Conservation (phyloP, 2,329 filamentous ascomycete genomes). For the Sphaerulina populicola region DNA sequence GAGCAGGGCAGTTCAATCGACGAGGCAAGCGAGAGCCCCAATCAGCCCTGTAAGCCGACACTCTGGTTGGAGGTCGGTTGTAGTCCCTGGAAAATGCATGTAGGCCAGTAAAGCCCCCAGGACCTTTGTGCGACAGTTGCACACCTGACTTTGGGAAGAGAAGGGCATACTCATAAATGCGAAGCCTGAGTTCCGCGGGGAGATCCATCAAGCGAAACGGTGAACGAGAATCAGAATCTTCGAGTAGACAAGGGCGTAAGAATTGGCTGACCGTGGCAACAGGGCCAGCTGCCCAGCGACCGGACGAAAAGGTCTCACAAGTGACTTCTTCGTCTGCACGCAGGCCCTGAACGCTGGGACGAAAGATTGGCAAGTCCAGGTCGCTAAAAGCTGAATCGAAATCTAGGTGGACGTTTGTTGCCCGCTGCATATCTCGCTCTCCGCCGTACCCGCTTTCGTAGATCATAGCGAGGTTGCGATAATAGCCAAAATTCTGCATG, state of each 20-base stretch:
- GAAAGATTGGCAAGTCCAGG: background rate
- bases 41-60: too few species aligned
- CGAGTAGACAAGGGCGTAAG: background rate
- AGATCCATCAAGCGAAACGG: conserved; percentile 11
- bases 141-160: conserved; percentile 8
- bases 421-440: background rate
- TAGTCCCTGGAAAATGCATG: conserved; percentile 2
- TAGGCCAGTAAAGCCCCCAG: background rate
- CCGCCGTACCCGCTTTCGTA: background rate
- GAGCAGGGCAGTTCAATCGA: background rate
- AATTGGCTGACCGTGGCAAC: background rate
- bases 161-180: conserved; percentile 9
- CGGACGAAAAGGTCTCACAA: too few species aligned
- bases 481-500: background rate
- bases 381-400: background rate
- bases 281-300: background rate
- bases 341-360: too few species aligned
- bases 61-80: background rate
- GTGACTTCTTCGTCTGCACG: too few species aligned
- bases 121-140: background rate
- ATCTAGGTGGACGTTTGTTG: background rate
- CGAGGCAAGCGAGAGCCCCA: background rate
- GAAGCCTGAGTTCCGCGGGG: conserved; percentile 9
- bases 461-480: background rate
- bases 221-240: background rate